These are phyloP conservation scores for Avena sativa DNA, from an alignment of 176 grass and related monocot genomes.

Conservation along the genomic window DNA sequence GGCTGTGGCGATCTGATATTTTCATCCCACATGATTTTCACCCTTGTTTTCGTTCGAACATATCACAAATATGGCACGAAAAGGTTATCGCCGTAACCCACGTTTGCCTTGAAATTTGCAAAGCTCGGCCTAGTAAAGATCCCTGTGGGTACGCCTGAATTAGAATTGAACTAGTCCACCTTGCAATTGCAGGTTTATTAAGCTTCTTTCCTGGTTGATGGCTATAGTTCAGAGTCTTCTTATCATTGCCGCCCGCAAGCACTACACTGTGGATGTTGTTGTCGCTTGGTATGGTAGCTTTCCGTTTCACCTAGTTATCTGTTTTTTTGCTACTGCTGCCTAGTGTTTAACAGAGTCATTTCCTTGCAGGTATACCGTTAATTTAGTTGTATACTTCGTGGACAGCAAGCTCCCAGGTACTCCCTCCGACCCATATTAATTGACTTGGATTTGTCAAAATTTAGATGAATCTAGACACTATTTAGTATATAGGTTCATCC, in stretches of 20 bases:
- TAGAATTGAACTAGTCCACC: background rate
- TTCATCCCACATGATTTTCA: slow-evolving; percentile 99
- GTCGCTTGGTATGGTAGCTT: slow-evolving; percentile 75
- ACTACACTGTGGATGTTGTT: slow-evolving; percentile 92
- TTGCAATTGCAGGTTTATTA: slow-evolving; percentile 63
- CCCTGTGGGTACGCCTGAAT: background rate
- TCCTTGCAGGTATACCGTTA: slow-evolving; percentile 84
- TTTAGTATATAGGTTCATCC: too few species aligned
- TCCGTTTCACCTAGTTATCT: background rate
- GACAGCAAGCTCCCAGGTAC: slow-evolving; percentile 90
- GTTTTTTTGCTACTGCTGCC: background rate
- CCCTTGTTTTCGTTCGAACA: slow-evolving; percentile 80
- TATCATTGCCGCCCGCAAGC: slow-evolving; percentile 94
- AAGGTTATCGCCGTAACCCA: slow-evolving; percentile 43
- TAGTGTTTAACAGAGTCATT: background rate
- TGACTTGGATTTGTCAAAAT: too few species aligned
- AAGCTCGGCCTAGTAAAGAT: background rate
- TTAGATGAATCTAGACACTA: too few species aligned
- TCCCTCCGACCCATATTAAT: too few species aligned
- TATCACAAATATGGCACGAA: slow-evolving; percentile 96
- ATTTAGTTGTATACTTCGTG: slow-evolving; percentile 90
- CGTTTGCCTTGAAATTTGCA: background rate
- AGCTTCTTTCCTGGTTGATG: slow-evolving; percentile 78
- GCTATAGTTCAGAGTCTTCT: slow-evolving; percentile 87
- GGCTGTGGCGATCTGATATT: slow-evolving; percentile 99